Evolutionary conservation across 352 stramenopile species (phyloP).

Genomic region (Sclerospora graminicola): DNA sequence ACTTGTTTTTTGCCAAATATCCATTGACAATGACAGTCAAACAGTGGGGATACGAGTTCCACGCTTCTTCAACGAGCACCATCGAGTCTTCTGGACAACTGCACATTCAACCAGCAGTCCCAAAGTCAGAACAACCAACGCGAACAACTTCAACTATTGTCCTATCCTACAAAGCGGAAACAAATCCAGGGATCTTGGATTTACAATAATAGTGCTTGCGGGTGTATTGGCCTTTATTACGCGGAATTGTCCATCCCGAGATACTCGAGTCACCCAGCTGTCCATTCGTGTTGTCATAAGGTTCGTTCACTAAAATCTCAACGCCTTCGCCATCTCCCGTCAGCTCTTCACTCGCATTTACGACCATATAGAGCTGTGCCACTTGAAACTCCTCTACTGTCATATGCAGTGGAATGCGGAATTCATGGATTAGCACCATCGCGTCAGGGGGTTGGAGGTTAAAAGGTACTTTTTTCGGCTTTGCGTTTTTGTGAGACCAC

Average conservation of each 20-base stretch:
- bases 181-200: slow-evolving; percentile 71
- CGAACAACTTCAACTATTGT: no score
- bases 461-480: no score
- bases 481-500: no score
- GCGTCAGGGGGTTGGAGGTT: background rate
- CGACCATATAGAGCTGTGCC: slow-evolving; percentile 82
- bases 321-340: slow-evolving; percentile 78
- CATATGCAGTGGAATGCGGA: slow-evolving; percentile 82
- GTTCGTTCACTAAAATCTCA: slow-evolving; percentile 82
- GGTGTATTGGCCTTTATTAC: slow-evolving; percentile 81
- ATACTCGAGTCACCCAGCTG: slow-evolving; percentile 64
- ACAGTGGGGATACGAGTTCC: slow-evolving; percentile 83
- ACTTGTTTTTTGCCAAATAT: slow-evolving; percentile 81
- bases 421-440: slow-evolving; percentile 83
- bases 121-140: no score
- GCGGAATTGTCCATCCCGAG: slow-evolving; percentile 59
- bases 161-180: slow-evolving; percentile 66
- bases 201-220: slow-evolving; percentile 86
- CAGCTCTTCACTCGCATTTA: slow-evolving; percentile 78
- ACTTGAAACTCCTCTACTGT: slow-evolving; percentile 80
- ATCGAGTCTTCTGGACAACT: slow-evolving; percentile 80
- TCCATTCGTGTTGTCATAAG: slow-evolving; percentile 78
- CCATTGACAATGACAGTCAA: slow-evolving; percentile 80
- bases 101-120: no score
- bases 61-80: slow-evolving; percentile 79